These are phyloP conservation scores for Arxiozyma slooffiae DNA, from an alignment of 1,139 yeast genomes.

Conservation along the genomic window DNA sequence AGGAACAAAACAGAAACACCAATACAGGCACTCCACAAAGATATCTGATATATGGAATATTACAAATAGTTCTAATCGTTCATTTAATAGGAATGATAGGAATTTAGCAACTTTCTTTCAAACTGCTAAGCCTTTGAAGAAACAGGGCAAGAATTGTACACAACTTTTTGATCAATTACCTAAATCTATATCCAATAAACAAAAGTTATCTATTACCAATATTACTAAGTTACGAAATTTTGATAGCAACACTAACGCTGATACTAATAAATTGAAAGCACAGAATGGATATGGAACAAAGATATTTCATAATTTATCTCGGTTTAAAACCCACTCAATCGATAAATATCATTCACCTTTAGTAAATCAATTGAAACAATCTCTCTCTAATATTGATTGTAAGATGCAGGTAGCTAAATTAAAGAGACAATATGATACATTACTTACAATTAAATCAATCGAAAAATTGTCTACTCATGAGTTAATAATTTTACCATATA, in stretches of 20 bases:
- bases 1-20: neutral
- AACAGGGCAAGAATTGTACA: neutral
- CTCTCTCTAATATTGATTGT: neutral
- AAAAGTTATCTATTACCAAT: neutral
- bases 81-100: neutral
- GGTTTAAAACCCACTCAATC: neutral
- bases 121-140: neutral
- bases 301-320: neutral
- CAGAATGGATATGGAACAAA: neutral
- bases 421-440: slow-evolving; percentile 3
- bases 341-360: neutral
- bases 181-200: neutral
- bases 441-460: slow-evolving; percentile 1
- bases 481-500: slow-evolving; percentile 1
- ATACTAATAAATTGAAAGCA: too few relatives aligned
- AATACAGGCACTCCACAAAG: neutral
- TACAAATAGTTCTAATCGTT: neutral
- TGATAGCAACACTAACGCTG: too few relatives aligned
- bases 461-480: slow-evolving; percentile 4
- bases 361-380: neutral
- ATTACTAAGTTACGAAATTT: neutral
- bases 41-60: neutral
- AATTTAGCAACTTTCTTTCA: neutral
- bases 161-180: neutral
- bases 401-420: neutral